Evolutionary conservation across 768 basidiomycete species (phyloP).

Genomic region (Mycena belliarum): DNA sequence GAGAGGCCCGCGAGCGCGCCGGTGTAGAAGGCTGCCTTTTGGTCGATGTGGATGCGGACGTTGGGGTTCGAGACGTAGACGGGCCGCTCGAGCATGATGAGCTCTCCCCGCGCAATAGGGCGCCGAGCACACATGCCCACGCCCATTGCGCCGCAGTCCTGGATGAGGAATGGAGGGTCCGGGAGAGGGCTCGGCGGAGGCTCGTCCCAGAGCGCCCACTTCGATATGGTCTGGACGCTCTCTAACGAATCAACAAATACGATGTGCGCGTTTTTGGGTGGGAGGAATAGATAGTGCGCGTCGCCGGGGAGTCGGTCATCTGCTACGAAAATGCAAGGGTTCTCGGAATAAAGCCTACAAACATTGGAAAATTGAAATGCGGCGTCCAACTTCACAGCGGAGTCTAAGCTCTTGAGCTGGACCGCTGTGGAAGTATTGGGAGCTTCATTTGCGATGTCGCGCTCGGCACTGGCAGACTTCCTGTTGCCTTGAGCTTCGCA

Average conservation of each 20-base stretch:
- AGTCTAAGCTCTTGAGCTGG: not conserved
- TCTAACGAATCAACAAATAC: constrained; percentile 10
- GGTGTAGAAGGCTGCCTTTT: not conserved
- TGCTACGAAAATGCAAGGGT: constrained; percentile 6
- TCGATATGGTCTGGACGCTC: not conserved
- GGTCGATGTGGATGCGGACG: not conserved
- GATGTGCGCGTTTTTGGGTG: constrained; percentile 4
- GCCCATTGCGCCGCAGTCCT: constrained; percentile 2
- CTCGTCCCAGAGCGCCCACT: not conserved
- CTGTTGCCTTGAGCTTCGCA: not conserved
- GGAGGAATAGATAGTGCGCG: constrained; percentile 5
- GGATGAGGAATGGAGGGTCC: constrained; percentile 8
- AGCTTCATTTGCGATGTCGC: no score
- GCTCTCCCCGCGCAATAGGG: constrained; percentile 11
- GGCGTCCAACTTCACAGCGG: not conserved
- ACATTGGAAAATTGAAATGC: not conserved
- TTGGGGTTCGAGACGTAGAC: constrained; percentile 6
- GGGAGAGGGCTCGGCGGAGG: not conserved
- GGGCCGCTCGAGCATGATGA: constrained; percentile 20
- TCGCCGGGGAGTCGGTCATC: not conserved
- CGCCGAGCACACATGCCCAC: constrained; percentile 20
- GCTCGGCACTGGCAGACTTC: not conserved
- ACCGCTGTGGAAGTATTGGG: no score
- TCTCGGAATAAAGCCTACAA: not conserved
- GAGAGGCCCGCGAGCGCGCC: constrained; percentile 10